Evolutionary conservation across 2,329 filamentous ascomycete genomes (phyloP), one percentile per base, ranked within the genome.

Genomic region (Hypomyces perniciosus): DNA sequence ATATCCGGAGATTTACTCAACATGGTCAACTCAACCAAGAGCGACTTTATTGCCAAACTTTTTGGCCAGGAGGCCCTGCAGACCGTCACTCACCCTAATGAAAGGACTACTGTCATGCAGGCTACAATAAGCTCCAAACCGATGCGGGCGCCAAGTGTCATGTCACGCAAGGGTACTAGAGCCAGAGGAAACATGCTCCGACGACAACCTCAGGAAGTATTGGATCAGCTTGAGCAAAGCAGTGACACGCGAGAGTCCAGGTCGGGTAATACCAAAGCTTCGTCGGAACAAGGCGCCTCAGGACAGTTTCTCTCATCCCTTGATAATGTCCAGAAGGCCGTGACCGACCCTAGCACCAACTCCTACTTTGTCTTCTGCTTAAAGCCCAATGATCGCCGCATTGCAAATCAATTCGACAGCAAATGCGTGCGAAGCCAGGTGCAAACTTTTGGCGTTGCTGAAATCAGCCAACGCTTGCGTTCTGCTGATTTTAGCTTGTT

Each of bases 401-500:
- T 99, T 58, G 92, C 93, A 55, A 99, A 99, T 60, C 93, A 99
- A 64, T 99, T 97, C 61, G 93, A 99, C 68, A 96, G 90, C 79
- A 97, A 97, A 69, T 99, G 93, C 65, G 93, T 99, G 26, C 85
- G 93, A 4, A 88, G 88, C 8, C 93, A 99, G 65, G 81, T 99
- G 1, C 92, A 97, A 65, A 95, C 90, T 0, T 89, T 97, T 59
- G 93, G 93, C 31, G 95, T 99, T 62, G 91, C 91, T 1, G 93
- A 99, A 65, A 96, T 99, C 67, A 96, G 91, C 65, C 91, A 96
- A 65, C 81, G 93, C 20, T 77, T 99, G 37, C 83, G 91, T 45
- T 92, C 92, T 50, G 92, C 92, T 0, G 93, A 99, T 67, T 97
- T 96, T 72, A 96, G 88, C 64, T 73, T 97, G 34, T 99, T 99